phyloP scores from a whole-genome alignment of 768 basidiomycete genomes.

The Auriscalpium orientale region DNA sequence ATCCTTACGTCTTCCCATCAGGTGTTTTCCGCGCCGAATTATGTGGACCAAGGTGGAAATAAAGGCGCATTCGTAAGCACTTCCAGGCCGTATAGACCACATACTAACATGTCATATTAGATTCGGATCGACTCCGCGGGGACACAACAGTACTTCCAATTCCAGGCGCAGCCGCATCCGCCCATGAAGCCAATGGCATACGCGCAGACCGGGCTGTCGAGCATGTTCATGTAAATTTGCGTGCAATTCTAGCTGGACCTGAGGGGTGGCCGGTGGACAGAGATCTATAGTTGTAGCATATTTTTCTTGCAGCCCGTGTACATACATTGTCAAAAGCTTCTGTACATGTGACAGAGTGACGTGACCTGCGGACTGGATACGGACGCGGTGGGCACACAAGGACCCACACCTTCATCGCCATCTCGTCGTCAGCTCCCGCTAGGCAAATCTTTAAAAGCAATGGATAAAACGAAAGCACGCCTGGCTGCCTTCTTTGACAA shows the following conservation, averaged over 20 bases:
- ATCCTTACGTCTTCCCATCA: conserved; percentile 21
- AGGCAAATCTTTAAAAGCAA: conserved; percentile 15
- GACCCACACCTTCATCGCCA: not conserved
- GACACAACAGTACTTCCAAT: conserved; percentile 66
- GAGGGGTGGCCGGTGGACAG: too few relatives aligned
- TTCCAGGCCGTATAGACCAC: not conserved
- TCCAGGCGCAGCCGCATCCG: conserved; percentile 83
- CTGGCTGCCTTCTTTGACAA: conserved; percentile 80
- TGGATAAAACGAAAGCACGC: conserved; percentile 63
- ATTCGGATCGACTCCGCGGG: conserved; percentile 79
- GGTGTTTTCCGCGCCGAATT: conserved; percentile 95
- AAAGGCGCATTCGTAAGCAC: conserved; percentile 81
- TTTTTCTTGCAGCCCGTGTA: too few relatives aligned
- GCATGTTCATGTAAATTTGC: conserved; percentile 54
- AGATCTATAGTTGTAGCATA: too few relatives aligned
- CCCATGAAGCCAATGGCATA: conserved; percentile 94
- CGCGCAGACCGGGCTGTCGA: conserved; percentile 55
- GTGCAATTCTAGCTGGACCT: too few relatives aligned
- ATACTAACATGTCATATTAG: conserved; percentile 28
- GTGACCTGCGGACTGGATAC: too few relatives aligned
- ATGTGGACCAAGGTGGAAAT: conserved; percentile 86
- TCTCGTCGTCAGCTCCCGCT: not conserved
- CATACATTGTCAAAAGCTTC: too few relatives aligned
- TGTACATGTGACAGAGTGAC: too few relatives aligned
- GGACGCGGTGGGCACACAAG: too few relatives aligned